These are phyloP conservation scores for Peterozyma toletana DNA, from an alignment of 805 yeast genomes.

Conservation along the genomic window DNA sequence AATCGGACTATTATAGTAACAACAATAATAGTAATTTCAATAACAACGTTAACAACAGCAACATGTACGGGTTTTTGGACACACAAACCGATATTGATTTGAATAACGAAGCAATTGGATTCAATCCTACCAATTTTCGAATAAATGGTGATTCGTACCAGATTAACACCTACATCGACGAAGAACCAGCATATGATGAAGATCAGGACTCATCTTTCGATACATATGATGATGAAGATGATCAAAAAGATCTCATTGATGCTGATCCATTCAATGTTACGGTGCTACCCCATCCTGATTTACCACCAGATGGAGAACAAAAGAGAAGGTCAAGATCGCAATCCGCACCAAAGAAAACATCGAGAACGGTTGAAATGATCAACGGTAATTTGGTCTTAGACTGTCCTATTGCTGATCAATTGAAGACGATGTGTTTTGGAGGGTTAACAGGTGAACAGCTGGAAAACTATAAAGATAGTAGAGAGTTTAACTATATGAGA, in stretches of 20 bases:
- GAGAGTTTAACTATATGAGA: conserved; percentile 78
- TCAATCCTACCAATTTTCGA: conserved; percentile 27
- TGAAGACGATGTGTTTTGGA: conserved; percentile 45
- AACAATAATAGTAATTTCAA: too few relatives aligned
- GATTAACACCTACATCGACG: conserved; percentile 4
- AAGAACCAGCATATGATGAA: background rate
- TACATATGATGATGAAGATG: background rate
- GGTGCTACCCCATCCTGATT: conserved; percentile 1
- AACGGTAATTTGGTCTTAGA: conserved; percentile 81
- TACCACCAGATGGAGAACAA: conserved; percentile 4
- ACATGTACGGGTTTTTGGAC: too few relatives aligned
- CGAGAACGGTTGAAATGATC: conserved; percentile 43
- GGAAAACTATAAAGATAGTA: conserved; percentile 15
- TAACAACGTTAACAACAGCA: too few relatives aligned
- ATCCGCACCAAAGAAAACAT: conserved; percentile 17
- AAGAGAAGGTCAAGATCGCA: conserved; percentile 7
- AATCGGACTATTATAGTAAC: too few relatives aligned
- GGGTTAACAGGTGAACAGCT: conserved; percentile 29
- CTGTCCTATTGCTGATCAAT: conserved; percentile 76
- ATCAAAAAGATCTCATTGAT: conserved; percentile 1
- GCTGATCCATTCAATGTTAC: conserved; percentile 2
- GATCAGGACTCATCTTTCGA: conserved; percentile 5
- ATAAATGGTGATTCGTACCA: conserved; percentile 20
- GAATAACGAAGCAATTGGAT: conserved; percentile 10
- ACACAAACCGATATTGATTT: too few relatives aligned